Percentiles rank a stretch among this genome's conserved stretches.
phyloP scores from a whole-genome alignment of 768 basidiomycete species.

The Cystobasidium ongulense region DNA sequence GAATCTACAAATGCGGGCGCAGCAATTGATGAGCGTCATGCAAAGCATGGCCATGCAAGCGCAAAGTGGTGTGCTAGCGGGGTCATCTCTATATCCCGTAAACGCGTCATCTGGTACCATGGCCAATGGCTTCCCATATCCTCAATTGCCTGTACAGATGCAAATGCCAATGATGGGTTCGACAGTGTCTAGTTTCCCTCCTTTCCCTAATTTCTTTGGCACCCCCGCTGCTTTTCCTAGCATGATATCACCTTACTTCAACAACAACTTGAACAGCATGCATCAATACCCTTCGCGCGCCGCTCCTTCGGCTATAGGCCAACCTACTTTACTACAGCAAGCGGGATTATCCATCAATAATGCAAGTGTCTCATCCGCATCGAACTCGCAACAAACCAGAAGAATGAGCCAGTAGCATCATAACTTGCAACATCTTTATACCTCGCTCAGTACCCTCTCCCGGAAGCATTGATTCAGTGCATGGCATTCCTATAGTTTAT shows the following conservation, averaged over 20 bases:
- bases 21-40: constrained; percentile 25
- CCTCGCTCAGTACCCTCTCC: no score
- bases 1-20: constrained; percentile 4
- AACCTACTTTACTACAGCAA: not conserved
- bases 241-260: not conserved
- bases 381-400: not conserved
- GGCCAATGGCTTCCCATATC: not conserved
- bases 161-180: constrained; percentile 11
- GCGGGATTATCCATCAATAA: not conserved
- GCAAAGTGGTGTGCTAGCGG: not conserved
- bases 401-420: not conserved
- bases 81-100: not conserved
- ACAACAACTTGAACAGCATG: not conserved
- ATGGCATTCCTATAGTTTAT: no score
- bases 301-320: not conserved
- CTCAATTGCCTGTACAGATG: not conserved
- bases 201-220: not conserved
- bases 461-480: no score
- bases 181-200: not conserved
- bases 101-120: no score
- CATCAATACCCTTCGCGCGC: not conserved
- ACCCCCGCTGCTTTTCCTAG: not conserved
- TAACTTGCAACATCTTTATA: no score
- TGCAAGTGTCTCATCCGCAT: not conserved
- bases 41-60: constrained; percentile 23